A percentile compares a stretch with the other conserved stretches of the same genome.
Conservation (phyloP, 495 filamentous ascomycete species). For the Penicillium ochrochloron region DNA sequence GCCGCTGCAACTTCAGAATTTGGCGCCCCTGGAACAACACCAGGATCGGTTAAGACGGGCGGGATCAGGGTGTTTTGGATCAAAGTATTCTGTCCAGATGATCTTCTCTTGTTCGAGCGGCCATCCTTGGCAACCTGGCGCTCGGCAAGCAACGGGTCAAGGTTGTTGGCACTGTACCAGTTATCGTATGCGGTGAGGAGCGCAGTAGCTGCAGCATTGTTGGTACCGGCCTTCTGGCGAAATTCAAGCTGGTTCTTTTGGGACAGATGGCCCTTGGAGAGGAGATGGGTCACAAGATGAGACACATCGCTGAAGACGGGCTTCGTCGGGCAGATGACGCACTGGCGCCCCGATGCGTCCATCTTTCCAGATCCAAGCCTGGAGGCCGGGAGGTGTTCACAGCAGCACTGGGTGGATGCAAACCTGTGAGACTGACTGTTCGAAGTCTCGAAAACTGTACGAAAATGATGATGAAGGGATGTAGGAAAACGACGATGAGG, state of each 20-base stretch:
- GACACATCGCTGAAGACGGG: constrained; percentile 85
- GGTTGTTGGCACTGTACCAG: constrained; percentile 70
- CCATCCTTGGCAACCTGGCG: constrained; percentile 73
- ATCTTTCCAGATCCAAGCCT: constrained; percentile 33
- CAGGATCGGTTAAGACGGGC: constrained; percentile 1
- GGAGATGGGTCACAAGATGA: constrained; percentile 84
- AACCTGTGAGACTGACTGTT: not conserved
- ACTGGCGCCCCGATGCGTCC: constrained; percentile 66
- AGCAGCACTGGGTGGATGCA: constrained; percentile 31
- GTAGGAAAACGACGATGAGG: too few species aligned
- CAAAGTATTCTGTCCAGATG: constrained; percentile 22
- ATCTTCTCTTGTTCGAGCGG: constrained; percentile 53
- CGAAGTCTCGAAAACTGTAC: too few species aligned
- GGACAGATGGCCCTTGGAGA: constrained; percentile 82
- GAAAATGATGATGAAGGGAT: not conserved
- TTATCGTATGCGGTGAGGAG: constrained; percentile 63
- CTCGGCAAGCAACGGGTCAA: constrained; percentile 69
- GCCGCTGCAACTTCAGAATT: too few species aligned
- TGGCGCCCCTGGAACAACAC: not conserved
- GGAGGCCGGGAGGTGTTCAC: too few species aligned
- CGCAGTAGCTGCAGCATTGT: constrained; percentile 48
- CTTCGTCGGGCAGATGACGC: constrained; percentile 74
- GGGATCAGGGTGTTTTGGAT: constrained; percentile 7
- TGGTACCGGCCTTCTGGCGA: constrained; percentile 46
- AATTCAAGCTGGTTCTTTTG: constrained; percentile 75